phyloP scores from a whole-genome alignment of 2,329 filamentous ascomycete genomes.

The Ceratocystis smalleyi region DNA sequence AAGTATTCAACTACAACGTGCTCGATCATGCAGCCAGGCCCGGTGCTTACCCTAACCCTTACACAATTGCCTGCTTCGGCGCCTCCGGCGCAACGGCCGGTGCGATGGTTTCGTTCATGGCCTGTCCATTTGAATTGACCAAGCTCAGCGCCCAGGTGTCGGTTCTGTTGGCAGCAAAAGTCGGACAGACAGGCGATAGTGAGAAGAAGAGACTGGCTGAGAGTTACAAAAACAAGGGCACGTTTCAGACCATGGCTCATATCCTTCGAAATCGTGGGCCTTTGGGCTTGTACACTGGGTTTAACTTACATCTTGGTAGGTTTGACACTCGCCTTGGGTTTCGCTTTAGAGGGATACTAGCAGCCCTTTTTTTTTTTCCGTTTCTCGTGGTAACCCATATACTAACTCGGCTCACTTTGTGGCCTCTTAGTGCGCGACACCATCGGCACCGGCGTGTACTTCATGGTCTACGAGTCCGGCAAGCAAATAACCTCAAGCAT shows the following conservation, averaged over 20 bases:
- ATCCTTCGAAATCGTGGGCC: slow-evolving; percentile 61
- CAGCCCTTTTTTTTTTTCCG: neutral
- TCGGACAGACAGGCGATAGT: slow-evolving; percentile 23
- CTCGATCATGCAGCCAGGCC: slow-evolving; percentile 54
- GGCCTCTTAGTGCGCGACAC: slow-evolving; percentile 55
- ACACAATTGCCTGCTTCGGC: slow-evolving; percentile 62
- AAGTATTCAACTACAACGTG: slow-evolving; percentile 52
- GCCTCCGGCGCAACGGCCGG: slow-evolving; percentile 65
- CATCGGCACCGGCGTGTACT: slow-evolving; percentile 70
- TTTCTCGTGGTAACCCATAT: neutral
- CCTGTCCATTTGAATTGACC: slow-evolving; percentile 80
- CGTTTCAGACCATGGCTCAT: slow-evolving; percentile 58
- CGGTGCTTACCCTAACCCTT: slow-evolving; percentile 55
- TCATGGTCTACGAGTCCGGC: slow-evolving; percentile 75
- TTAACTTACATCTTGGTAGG: slow-evolving; percentile 62
- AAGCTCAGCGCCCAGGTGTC: slow-evolving; percentile 79
- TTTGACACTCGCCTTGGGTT: slow-evolving; percentile 15
- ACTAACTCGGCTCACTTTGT: slow-evolving; percentile 7
- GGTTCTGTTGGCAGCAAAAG: slow-evolving; percentile 48
- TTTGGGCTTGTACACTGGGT: slow-evolving; percentile 63
- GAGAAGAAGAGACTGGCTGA: slow-evolving; percentile 44
- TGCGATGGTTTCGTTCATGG: slow-evolving; percentile 62
- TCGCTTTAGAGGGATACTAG: neutral
- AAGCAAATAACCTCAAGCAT: slow-evolving; percentile 50
- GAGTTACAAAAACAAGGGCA: slow-evolving; percentile 66